These are phyloP conservation scores for Cyberlindnera bimundalis DNA, from an alignment of 805 yeast species.

Conservation along the genomic window DNA sequence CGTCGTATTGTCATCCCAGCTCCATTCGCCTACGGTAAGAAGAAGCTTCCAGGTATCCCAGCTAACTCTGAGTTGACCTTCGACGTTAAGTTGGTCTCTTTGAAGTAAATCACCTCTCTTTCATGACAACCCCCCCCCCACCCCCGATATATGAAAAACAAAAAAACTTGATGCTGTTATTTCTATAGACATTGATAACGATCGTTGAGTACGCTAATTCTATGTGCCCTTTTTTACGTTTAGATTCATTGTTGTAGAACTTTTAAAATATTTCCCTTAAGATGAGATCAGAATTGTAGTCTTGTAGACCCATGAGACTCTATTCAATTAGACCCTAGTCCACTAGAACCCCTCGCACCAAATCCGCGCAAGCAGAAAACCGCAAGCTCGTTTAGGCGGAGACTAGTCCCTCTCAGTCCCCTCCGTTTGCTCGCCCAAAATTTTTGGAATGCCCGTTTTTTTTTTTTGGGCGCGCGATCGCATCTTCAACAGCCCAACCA, in stretches of 20 bases:
- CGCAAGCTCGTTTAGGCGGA: too few relatives aligned
- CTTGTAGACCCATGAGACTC: too few relatives aligned
- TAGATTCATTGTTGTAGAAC: neutral
- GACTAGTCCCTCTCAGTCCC: too few relatives aligned
- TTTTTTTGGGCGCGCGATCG: constrained; percentile 4
- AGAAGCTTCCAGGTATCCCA: constrained; percentile 95
- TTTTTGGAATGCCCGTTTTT: neutral
- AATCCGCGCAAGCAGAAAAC: too few relatives aligned
- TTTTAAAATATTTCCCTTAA: too few relatives aligned
- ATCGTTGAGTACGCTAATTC: neutral
- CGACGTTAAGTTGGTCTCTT: constrained; percentile 88
- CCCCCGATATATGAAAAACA: neutral
- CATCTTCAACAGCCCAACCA: constrained; percentile 1
- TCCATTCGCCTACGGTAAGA: constrained; percentile 93
- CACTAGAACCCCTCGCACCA: too few relatives aligned
- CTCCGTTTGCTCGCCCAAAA: neutral
- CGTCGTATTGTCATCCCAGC: constrained; percentile 97
- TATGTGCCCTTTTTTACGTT: neutral
- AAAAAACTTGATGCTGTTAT: constrained; percentile 1
- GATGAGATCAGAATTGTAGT: too few relatives aligned
- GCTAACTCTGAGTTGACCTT: constrained; percentile 95
- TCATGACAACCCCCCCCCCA: neutral
- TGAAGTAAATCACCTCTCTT: constrained; percentile 79
- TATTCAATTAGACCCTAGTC: too few relatives aligned
- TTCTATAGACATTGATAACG: neutral